Evolutionary conservation across 2,329 filamentous ascomycete genomes (phyloP).

Genomic region (Calonectria multiphialidica): DNA sequence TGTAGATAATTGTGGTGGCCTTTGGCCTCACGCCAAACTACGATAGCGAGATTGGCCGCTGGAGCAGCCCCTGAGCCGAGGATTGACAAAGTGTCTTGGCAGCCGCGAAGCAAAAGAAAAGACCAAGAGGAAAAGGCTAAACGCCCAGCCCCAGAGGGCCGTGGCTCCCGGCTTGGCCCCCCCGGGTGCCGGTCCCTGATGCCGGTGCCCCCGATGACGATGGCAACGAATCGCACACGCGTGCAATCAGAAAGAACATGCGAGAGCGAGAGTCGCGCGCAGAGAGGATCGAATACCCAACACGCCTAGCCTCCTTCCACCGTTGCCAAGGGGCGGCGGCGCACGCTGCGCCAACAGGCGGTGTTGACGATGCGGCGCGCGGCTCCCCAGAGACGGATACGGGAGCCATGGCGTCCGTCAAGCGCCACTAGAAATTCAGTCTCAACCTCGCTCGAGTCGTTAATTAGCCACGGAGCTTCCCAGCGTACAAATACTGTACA

Average conservation of each 20-base stretch:
- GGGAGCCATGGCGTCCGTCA: neutral
- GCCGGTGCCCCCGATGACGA: constrained; percentile 12
- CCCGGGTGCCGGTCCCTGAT: neutral
- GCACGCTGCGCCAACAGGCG: neutral
- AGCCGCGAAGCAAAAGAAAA: neutral
- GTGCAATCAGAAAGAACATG: neutral
- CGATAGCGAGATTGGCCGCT: constrained; percentile 1
- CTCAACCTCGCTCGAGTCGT: neutral
- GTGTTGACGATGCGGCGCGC: neutral
- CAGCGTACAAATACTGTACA: neutral
- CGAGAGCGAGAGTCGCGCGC: neutral
- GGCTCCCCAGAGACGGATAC: neutral
- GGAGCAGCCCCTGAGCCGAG: constrained; percentile 12
- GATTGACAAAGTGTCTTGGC: constrained; percentile 10
- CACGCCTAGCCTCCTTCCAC: neutral
- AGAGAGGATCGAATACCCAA: neutral
- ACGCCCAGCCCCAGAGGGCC: neutral
- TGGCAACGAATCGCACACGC: neutral
- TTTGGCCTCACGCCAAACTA: neutral
- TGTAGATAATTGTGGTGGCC: neutral
- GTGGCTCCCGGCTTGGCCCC: constrained; percentile 38
- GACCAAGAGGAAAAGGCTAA: neutral
- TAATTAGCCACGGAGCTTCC: neutral
- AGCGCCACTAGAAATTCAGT: constrained; percentile 5
- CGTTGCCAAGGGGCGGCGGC: constrained; percentile 4